Conservation (phyloP, 164 flowering plant genomes). For the Amborella trichopoda region DNA sequence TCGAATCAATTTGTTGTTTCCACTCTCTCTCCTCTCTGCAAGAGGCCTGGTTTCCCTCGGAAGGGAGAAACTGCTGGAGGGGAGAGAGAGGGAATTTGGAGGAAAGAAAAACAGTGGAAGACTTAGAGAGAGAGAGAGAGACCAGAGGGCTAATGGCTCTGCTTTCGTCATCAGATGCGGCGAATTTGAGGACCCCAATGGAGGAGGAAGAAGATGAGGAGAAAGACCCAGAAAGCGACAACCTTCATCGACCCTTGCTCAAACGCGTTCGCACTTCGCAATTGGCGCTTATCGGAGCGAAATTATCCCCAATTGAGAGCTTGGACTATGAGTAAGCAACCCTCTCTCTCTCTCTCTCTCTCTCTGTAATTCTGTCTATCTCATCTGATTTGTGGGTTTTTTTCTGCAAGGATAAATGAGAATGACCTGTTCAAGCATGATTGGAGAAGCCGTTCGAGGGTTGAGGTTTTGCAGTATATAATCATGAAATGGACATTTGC, state of each 20-base stretch:
- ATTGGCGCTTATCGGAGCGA: slow-evolving; percentile 75
- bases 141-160: too few species aligned
- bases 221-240: slow-evolving; percentile 63
- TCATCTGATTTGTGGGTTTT: too few species aligned
- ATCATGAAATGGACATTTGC: slow-evolving; percentile 75
- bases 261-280: slow-evolving; percentile 59
- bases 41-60: too few species aligned
- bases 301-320: slow-evolving; percentile 83
- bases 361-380: too few species aligned
- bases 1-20: too few species aligned
- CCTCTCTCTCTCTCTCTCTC: background rate
- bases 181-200: too few species aligned
- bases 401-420: slow-evolving; percentile 63
- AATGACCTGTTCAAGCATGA: slow-evolving; percentile 95
- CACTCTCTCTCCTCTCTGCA: too few species aligned
- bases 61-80: too few species aligned
- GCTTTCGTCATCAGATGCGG: too few species aligned
- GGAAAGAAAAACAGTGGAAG: too few species aligned
- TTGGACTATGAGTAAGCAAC: slow-evolving; percentile 74
- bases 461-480: slow-evolving; percentile 67
- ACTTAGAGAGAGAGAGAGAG: too few species aligned
- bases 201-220: slow-evolving; percentile 27
- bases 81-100: too few species aligned
- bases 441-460: slow-evolving; percentile 78
- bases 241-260: slow-evolving; percentile 47